Evolutionary conservation across 2,329 filamentous ascomycete species (phyloP).

Genomic region (Penicillium sp.): DNA sequence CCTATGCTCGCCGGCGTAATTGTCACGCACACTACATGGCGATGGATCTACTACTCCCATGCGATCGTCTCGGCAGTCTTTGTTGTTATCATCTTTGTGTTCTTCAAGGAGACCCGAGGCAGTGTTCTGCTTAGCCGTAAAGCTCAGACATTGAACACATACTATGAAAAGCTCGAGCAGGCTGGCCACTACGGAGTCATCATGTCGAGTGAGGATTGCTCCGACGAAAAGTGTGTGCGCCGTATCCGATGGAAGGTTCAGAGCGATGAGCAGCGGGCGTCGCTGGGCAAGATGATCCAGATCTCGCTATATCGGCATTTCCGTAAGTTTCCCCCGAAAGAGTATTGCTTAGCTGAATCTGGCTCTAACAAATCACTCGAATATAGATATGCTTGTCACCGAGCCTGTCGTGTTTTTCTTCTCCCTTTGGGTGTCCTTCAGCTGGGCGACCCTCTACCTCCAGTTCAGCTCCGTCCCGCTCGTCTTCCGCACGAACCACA

Average conservation of each 20-base stretch:
- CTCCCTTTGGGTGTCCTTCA: constrained; percentile 85
- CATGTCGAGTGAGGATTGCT: constrained; percentile 37
- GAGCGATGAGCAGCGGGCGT: constrained; percentile 73
- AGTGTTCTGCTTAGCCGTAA: constrained; percentile 77
- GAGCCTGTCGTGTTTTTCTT: constrained; percentile 71
- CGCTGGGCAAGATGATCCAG: constrained; percentile 67
- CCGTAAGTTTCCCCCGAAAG: constrained; percentile 40
- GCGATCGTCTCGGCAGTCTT: constrained; percentile 68
- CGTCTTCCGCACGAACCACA: constrained; percentile 68
- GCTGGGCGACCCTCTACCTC: constrained; percentile 86
- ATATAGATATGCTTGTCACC: constrained; percentile 55
- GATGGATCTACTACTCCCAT: constrained; percentile 90
- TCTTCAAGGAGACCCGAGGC: constrained; percentile 81
- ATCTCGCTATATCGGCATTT: constrained; percentile 79
- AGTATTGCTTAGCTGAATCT: background rate
- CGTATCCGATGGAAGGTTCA: constrained; percentile 79
- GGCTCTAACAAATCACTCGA: background rate
- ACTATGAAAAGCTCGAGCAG: constrained; percentile 73
- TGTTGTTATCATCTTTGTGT: constrained; percentile 63
- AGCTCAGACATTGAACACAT: constrained; percentile 71
- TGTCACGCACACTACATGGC: constrained; percentile 67
- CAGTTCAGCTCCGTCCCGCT: constrained; percentile 80
- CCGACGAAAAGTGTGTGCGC: constrained; percentile 35
- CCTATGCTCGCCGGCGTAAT: constrained; percentile 73
- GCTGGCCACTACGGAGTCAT: constrained; percentile 61